Base-by-base conservation (phyloP, 345 rosid genomes). In the Adansonia digitata region DNA sequence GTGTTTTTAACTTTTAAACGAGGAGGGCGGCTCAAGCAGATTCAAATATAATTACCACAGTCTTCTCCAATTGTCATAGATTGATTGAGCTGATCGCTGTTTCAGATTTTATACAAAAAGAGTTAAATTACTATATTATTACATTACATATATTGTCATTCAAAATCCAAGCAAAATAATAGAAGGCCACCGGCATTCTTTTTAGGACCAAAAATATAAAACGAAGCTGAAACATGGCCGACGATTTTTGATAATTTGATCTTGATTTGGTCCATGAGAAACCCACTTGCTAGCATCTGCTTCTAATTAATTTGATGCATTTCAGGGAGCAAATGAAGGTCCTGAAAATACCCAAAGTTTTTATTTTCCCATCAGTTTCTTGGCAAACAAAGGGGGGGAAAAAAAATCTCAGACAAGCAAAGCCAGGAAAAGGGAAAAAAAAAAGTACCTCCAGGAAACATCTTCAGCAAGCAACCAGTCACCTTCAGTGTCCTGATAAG, bases 401-500 rank as follows among this genome's bases (percentile, higher is more conserved):
- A 7, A 26, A 18, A 29, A 18, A 46, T 7, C 18, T 2, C 62
- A 56, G 17, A 24, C 5, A 20, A 22, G 5, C 24, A 56, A 26
- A 15, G 35, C 18, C 17, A 1, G 61, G 64, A 27, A 7, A 68
- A 15, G 15, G 20, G 51, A 4, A 46, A 52, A 65, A 26, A 18
- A 68, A 3, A 46, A 18, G 57, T 48, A 69, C 73, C 73, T 69
- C 73, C 73, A 69, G 15, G 59, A 59, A 17, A 69, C 57, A 69
- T 69, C 73, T 69, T 69, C 43, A 10, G 73, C 73, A 48, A 69
- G 57, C 57, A 69, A 31, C 73, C 73, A 69, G 57, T 69, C 73
- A 17, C 73, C 73, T 69, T 69, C 59, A 29, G 17, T 29, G 57
- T 69, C 73, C 52, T 29, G 73, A 48, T 48, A 69, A 4, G 73